Evolutionary conservation across 257 asterid genomes (phyloP).

Genomic region (Solanum gracilifrons): DNA sequence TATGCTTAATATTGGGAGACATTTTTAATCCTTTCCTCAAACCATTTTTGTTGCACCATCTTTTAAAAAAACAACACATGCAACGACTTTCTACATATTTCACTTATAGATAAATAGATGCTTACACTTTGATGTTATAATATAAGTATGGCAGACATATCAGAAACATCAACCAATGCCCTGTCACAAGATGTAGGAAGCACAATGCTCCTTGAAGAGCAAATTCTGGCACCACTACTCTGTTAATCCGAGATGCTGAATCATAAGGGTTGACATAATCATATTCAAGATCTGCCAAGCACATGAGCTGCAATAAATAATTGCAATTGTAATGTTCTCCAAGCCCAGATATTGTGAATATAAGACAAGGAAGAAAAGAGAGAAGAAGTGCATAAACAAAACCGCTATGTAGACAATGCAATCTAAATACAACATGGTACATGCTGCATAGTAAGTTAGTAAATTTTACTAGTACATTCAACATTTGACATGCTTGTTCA

Average conservation of each 20-base stretch:
- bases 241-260: conserved; percentile 70
- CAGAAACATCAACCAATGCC: conserved; percentile 80
- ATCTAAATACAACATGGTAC: not conserved
- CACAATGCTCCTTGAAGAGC: conserved; percentile 49
- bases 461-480: not conserved
- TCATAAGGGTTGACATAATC: conserved; percentile 85
- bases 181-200: conserved; percentile 60
- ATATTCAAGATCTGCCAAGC: conserved; percentile 79
- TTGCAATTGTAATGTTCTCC: not conserved
- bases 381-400: not conserved
- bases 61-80: not conserved
- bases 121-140: conserved; percentile 54
- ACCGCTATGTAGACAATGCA: not conserved
- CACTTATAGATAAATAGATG: not conserved
- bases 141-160: conserved; percentile 62
- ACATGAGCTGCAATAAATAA: conserved; percentile 54
- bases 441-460: not conserved
- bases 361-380: not conserved
- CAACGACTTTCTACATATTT: not conserved
- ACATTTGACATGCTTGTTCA: not conserved
- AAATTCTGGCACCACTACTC: conserved; percentile 62
- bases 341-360: not conserved
- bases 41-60: not conserved
- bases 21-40: not conserved
- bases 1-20: not conserved